Percentiles rank a stretch among this genome's conserved stretches.
Evolutionary conservation across 345 rosid genomes (phyloP).

Genomic region (Linum tenue): DNA sequence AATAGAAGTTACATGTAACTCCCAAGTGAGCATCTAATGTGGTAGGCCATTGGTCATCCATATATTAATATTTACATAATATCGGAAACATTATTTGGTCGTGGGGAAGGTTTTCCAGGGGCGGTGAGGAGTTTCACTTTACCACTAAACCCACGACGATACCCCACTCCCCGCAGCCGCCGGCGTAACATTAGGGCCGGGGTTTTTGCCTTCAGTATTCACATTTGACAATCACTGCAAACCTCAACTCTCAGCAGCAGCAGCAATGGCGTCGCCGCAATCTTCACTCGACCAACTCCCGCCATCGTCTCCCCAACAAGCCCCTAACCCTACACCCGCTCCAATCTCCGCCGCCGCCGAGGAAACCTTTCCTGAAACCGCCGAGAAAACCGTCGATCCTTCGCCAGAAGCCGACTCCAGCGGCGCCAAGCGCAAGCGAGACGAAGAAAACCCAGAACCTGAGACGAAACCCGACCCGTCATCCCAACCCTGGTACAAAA

Average conservation of each 20-base stretch:
- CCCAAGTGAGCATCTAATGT: too few species aligned
- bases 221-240: background rate
- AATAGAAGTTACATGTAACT: too few species aligned
- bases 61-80: too few species aligned
- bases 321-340: background rate
- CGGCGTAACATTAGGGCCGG: background rate
- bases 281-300: slow-evolving; percentile 31
- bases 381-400: slow-evolving; percentile 18
- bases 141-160: too few species aligned
- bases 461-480: slow-evolving; percentile 20
- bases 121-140: too few species aligned
- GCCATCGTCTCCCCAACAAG: slow-evolving; percentile 23
- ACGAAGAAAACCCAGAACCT: slow-evolving; percentile 11
- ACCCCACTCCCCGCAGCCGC: too few species aligned
- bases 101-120: too few species aligned
- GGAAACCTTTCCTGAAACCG: background rate
- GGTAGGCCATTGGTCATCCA: too few species aligned
- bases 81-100: too few species aligned
- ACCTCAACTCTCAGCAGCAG: too few species aligned
- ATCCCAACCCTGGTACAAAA: slow-evolving; percentile 42
- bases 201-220: background rate
- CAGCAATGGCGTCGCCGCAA: slow-evolving; percentile 27
- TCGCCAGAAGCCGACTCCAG: slow-evolving; percentile 18
- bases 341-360: background rate
- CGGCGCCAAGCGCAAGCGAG: slow-evolving; percentile 55